Evolutionary conservation across 108 stramenopile species (phyloP).

Genomic region (Cyclotella kingstonii): DNA sequence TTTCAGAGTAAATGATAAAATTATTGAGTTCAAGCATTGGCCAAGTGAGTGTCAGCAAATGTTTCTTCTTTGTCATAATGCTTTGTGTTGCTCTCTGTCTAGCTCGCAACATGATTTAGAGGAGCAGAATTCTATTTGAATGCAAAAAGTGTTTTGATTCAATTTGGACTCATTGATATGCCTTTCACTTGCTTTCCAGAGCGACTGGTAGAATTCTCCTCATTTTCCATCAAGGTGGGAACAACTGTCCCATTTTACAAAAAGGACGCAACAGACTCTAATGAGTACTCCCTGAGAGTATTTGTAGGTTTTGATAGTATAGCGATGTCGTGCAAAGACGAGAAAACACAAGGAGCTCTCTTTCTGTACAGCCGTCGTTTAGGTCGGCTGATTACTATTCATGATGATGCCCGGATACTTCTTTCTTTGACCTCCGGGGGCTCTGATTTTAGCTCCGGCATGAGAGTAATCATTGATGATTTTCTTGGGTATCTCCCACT

Average conservation of each 20-base stretch:
- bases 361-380: constrained; percentile 57
- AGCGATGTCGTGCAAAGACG: not conserved
- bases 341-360: constrained; percentile 23
- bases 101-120: no score
- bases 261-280: not conserved
- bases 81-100: no score
- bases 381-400: constrained; percentile 52
- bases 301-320: constrained; percentile 37
- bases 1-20: constrained; percentile 22
- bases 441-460: constrained; percentile 53
- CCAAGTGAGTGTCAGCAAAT: constrained; percentile 1
- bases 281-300: constrained; percentile 13
- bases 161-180: not conserved
- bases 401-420: constrained; percentile 45
- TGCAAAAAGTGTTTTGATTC: no score
- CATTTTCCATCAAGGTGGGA: constrained; percentile 44
- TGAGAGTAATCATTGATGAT: constrained; percentile 69
- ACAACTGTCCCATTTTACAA: constrained; percentile 10
- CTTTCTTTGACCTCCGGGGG: constrained; percentile 41
- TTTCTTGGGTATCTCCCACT: constrained; percentile 51
- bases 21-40: constrained; percentile 41
- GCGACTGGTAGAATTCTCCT: constrained; percentile 53
- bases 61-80: not conserved
- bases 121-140: no score
- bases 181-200: not conserved